A percentile compares a stretch with the other conserved stretches of the same genome.
phyloP scores from a whole-genome alignment of 176 grass and related monocot species.

The Thalia dealbata region DNA sequence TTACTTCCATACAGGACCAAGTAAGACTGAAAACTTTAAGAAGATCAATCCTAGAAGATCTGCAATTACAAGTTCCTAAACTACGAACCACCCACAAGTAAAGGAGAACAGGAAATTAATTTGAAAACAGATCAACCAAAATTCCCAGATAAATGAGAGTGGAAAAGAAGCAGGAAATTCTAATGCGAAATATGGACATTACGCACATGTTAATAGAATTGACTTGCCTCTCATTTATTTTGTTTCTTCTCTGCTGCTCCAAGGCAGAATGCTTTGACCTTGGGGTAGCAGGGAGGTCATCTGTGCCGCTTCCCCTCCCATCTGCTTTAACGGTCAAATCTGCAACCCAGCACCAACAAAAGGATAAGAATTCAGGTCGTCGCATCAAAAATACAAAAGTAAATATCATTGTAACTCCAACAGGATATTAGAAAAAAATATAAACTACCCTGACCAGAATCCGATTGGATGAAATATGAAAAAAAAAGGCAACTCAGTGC shows the following conservation, averaged over 20 bases:
- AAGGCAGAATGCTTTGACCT: conserved; percentile 93
- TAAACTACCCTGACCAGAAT: neutral
- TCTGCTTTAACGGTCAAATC: conserved; percentile 45
- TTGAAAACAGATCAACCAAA: neutral
- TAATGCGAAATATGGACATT: neutral
- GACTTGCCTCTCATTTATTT: conserved; percentile 91
- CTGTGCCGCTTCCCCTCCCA: conserved; percentile 52
- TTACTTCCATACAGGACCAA: too few relatives aligned
- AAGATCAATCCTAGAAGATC: too few relatives aligned
- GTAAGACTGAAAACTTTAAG: too few relatives aligned
- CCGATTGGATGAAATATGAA: neutral
- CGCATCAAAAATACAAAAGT: neutral
- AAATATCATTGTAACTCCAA: neutral
- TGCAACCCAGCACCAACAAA: conserved; percentile 19
- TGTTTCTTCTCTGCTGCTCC: conserved; percentile 89
- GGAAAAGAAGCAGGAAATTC: neutral
- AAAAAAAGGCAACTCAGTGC: neutral
- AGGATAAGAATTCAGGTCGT: conserved; percentile 5
- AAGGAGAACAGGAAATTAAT: neutral
- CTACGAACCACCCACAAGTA: neutral
- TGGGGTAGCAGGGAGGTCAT: conserved; percentile 70
- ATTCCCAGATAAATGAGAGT: neutral
- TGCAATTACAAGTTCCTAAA: neutral
- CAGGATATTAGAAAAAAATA: neutral
- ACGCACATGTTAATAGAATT: neutral